Base-by-base conservation (phyloP, 768 basidiomycete genomes). In the Termitomyces heimii region DNA sequence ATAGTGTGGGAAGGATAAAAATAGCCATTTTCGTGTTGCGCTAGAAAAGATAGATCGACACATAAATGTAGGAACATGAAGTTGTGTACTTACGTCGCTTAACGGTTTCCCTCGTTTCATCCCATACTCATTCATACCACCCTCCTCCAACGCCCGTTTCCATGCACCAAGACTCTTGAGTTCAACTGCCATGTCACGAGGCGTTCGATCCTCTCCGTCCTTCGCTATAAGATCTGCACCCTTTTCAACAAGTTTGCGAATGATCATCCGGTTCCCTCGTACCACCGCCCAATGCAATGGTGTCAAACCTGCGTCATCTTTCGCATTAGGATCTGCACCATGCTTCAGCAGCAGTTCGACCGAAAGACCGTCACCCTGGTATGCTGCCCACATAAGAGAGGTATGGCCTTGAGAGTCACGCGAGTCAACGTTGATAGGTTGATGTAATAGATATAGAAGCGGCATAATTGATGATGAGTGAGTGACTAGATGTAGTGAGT, bases 211-310 rank as follows among this genome's bases (percentile, higher is more conserved):
- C 53, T 87, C 85, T 10, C 79, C 82, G 63, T 97, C 94, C 65
- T 89, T 90, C 7, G 86, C 85, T 35, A 76, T 78, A 22, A 96
- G 72, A 66, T 93, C 92, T 1, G 86, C 91, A 0, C 94, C 96
- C 40, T 88, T 89, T 65, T 94, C 91, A 20, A 97, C 70, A 16
- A 99, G 75, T 48, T 88, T 81, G 45, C 89, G 81, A 50, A 99
- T 96, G 66, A 90, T 90, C 47, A 86, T 78, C 59, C 87, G 79
- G 68, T 94, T 96, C n/a, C 94, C 97, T 55, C 94, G 82, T 5
- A 98, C 96, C 32, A 95, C 95, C 2, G 94, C 95, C 97, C 97
- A 98, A 66, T 99, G 97, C 35, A 99, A 76, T 2, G 96, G 91
- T 1, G 92, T 81, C 52, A 99, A 79, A 0, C 94, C 95, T 0